Base-by-base conservation (phyloP, 1,284 basidiomycete species). In the Ustilago trichophora region DNA sequence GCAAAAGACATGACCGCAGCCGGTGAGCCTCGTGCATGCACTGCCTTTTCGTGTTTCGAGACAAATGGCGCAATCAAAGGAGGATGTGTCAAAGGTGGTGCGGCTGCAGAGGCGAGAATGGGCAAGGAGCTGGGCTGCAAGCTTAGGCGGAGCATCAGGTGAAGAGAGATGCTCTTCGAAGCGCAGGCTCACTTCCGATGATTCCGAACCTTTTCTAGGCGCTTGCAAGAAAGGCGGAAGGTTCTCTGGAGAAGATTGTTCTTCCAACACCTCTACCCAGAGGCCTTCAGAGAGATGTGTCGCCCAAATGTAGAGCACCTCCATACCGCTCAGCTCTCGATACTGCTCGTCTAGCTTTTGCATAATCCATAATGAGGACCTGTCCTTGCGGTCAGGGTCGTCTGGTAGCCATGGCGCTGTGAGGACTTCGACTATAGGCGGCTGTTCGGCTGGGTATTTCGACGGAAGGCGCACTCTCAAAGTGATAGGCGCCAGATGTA, bases 1-100 rank as follows among this genome's bases (percentile, higher is more conserved):
- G 58, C 71, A 73, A 16, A 73, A 73, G 15, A 73, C 58, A 43
- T 73, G 71, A 4, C 58, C 62, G 27, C 71, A 73, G 11, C 62
- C 66, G 0, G 31, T 21, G 13, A 73, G 47, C 29, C 43, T 36
- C 4, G 44, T 60, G 42, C 71, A 73, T 5, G 54, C 41, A 29
- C 52, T 38, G 11, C 71, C 71, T 29, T 73, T 73, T 18, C 57
- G 53, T 2, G 59, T 59, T 33, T 73, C 71, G 22, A 73, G 66
- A 27, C 71, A 73, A 40, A 73, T 73, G 37, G 53, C 62, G 33
- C 71, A 73, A 25, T 66, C 57, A 43, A 73, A 73, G 1, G 55
- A 56, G 3, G 66, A 47, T 16, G 62, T 31, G 40, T 65, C 62
- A 24, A 73, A 73, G 4, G 47, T 51, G 11, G 54, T 48, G n/a